Conservation (phyloP, 176 grass and related monocot species). For the Tuctoria greenei region DNA sequence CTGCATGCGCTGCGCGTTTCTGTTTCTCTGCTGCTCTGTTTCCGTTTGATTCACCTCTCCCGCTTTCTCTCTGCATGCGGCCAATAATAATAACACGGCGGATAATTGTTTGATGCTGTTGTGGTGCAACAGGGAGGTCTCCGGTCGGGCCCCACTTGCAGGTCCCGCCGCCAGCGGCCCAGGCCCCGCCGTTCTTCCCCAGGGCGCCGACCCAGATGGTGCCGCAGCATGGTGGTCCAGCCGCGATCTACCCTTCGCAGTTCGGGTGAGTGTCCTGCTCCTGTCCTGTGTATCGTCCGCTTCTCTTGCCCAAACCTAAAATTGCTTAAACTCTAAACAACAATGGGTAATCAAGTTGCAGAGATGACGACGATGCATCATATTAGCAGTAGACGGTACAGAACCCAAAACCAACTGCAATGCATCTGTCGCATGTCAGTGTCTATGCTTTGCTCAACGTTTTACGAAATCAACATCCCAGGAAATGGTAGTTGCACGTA, state of each 20-base stretch:
- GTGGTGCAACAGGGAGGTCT: conserved; percentile 35
- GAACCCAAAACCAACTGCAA: no score
- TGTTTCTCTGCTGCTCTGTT: neutral
- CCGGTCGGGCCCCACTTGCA: conserved; percentile 35
- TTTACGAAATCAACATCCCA: neutral
- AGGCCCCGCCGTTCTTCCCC: conserved; percentile 39
- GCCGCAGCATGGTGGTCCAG: conserved; percentile 16
- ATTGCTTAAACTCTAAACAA: neutral
- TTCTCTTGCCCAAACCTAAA: conserved; percentile 3
- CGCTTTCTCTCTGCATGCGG: neutral
- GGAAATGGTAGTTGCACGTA: neutral
- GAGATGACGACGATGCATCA: no score
- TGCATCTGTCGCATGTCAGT: neutral
- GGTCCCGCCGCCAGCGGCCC: conserved; percentile 29
- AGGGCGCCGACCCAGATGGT: conserved; percentile 52
- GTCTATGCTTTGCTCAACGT: neutral
- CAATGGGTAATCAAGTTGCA: no score
- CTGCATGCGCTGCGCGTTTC: neutral
- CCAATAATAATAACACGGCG: neutral
- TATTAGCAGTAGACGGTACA: no score
- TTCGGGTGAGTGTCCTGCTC: conserved; percentile 38
- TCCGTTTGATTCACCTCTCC: neutral
- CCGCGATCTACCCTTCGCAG: conserved; percentile 46
- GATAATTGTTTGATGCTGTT: neutral
- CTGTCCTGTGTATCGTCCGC: no score